phyloP scores from a whole-genome alignment of 257 asterid species.

The Schizonepeta tenuifolia region DNA sequence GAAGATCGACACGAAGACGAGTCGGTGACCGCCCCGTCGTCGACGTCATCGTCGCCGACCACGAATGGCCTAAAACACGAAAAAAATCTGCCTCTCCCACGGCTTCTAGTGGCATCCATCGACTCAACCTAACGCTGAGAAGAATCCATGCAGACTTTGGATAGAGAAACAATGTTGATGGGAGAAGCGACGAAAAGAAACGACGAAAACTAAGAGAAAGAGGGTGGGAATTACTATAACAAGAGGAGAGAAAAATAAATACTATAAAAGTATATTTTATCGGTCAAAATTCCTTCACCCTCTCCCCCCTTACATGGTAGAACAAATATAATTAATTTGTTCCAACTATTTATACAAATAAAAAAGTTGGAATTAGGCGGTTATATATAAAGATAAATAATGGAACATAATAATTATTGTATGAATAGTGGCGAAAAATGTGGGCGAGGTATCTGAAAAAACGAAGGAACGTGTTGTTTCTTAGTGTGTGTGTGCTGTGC shows the following conservation, averaged over 20 bases:
- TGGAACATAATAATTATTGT: not conserved
- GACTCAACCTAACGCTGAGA: conserved; percentile 13
- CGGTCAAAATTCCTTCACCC: conserved; percentile 18
- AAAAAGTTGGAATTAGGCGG: not conserved
- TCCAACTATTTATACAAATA: not conserved
- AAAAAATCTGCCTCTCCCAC: conserved; percentile 45
- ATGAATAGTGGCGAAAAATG: conserved; percentile 41
- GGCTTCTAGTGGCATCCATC: conserved; percentile 37
- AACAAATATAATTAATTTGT: not conserved
- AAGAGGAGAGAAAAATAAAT: not conserved
- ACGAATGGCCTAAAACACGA: conserved; percentile 37
- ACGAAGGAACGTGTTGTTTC: conserved; percentile 43
- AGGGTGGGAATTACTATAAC: conserved; percentile 19
- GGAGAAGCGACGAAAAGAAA: conserved; percentile 19
- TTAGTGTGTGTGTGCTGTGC: conserved; percentile 22
- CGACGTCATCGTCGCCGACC: conserved; percentile 21
- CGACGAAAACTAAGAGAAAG: not conserved
- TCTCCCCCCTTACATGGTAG: conserved; percentile 20
- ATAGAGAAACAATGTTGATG: not conserved
- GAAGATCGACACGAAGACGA: not conserved
- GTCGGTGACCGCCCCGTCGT: conserved; percentile 8
- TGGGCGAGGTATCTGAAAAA: conserved; percentile 41
- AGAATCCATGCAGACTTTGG: conserved; percentile 30
- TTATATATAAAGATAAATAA: not conserved
- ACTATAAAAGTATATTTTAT: not conserved